phyloP scores from a whole-genome alignment of 2,329 filamentous ascomycete genomes.

The Paecilomyces sp. region DNA sequence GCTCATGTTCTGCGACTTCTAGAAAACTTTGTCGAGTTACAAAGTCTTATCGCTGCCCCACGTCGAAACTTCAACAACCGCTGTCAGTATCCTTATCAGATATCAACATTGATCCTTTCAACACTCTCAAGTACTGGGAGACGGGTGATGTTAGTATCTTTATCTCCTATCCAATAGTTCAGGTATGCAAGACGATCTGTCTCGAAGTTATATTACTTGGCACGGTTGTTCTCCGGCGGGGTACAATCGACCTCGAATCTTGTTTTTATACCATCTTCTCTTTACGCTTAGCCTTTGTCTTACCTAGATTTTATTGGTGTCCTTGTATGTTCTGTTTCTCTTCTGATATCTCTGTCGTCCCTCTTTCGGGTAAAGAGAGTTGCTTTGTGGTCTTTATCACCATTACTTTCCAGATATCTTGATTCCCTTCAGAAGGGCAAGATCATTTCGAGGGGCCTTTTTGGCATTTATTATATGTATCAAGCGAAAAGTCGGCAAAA shows the following conservation, averaged over 20 bases:
- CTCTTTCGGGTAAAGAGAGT: neutral
- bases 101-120: neutral
- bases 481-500: neutral
- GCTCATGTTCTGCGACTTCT: neutral
- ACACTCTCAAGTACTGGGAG: neutral
- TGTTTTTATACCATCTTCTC: neutral
- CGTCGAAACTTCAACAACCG: neutral
- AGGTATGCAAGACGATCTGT: neutral
- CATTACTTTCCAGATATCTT: no score
- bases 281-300: neutral
- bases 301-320: neutral
- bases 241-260: neutral
- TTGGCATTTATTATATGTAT: no score
- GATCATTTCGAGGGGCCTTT: no score
- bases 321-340: neutral
- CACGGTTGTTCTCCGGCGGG: neutral
- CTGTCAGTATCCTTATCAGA: neutral
- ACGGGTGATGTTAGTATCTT: neutral
- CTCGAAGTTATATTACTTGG: neutral
- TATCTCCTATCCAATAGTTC: neutral
- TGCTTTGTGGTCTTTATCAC: neutral
- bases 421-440: no score
- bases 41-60: neutral
- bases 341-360: neutral
- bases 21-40: neutral